Evolutionary conservation across 140 eudicot species (phyloP).

Genomic region (Cichorium intybus): DNA sequence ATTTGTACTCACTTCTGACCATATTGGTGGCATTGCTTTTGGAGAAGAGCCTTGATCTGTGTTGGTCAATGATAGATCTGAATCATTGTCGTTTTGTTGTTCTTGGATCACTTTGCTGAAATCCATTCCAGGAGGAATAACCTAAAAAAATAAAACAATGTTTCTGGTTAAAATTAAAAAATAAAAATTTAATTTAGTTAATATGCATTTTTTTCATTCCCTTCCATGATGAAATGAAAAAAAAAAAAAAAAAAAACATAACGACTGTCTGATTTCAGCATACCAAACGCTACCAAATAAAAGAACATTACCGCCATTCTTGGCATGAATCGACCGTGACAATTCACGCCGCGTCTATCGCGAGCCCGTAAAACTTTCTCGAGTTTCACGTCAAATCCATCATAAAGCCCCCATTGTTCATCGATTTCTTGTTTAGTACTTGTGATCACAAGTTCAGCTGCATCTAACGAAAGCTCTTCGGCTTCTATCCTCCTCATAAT

Average conservation of each 20-base stretch:
- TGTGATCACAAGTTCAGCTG: conserved; percentile 91
- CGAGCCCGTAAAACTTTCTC: conserved; percentile 89
- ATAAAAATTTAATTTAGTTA: no score
- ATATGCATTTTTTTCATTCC: no score
- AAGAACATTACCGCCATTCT: conserved; percentile 80
- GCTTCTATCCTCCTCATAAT: conserved; percentile 89
- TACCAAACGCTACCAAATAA: neutral
- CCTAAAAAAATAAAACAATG: conserved; percentile 54
- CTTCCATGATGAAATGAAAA: no score
- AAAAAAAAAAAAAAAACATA: no score
- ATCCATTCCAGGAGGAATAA: conserved; percentile 98
- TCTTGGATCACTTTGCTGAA: conserved; percentile 83
- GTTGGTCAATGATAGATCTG: conserved; percentile 57
- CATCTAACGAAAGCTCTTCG: conserved; percentile 87
- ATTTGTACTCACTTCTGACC: conserved; percentile 69
- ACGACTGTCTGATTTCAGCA: no score
- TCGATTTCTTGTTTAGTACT: conserved; percentile 88
- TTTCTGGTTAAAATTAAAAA: no score
- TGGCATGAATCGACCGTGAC: conserved; percentile 94
- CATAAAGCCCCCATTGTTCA: conserved; percentile 93
- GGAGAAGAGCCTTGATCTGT: conserved; percentile 76
- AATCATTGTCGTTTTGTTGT: conserved; percentile 63
- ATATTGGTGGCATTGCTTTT: conserved; percentile 67
- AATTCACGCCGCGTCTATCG: conserved; percentile 66
- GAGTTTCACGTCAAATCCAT: conserved; percentile 91